These are phyloP conservation scores for Ophiocordyceps unilateralis DNA, from an alignment of 2,329 filamentous ascomycete genomes.

Conservation along the genomic window DNA sequence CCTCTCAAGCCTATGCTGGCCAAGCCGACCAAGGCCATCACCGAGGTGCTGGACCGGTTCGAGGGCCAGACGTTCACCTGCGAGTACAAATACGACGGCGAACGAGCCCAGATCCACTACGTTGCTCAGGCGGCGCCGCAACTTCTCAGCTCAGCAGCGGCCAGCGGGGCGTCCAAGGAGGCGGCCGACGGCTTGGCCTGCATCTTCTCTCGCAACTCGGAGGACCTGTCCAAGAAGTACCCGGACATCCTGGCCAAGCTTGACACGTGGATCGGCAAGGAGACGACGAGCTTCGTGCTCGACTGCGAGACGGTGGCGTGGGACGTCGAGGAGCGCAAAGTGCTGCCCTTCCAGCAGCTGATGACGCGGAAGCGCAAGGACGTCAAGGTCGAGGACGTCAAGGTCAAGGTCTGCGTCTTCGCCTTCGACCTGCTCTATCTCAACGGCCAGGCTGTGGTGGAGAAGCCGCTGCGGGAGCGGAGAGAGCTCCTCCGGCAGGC, in stretches of 20 bases:
- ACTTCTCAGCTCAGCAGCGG: constrained; percentile 47
- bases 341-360: constrained; percentile 89
- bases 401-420: constrained; percentile 93
- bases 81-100: constrained; percentile 98
- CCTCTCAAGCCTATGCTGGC: constrained; percentile 97
- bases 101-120: constrained; percentile 96
- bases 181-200: constrained; percentile 60
- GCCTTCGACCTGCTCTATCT: constrained; percentile 90
- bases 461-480: constrained; percentile 71
- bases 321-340: constrained; percentile 90
- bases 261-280: constrained; percentile 72
- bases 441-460: constrained; percentile 79
- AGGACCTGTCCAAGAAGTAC: constrained; percentile 94
- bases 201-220: constrained; percentile 94
- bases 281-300: constrained; percentile 89
- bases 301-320: constrained; percentile 97
- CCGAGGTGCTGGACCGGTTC: constrained; percentile 90
- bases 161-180: constrained; percentile 44
- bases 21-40: constrained; percentile 95
- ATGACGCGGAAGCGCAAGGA: constrained; percentile 98
- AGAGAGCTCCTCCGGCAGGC: constrained; percentile 56
- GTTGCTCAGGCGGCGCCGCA: constrained; percentile 64
- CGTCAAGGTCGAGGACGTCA: constrained; percentile 87
- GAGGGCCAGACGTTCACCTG: constrained; percentile 92
- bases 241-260: constrained; percentile 86